A percentile compares a stretch with the other conserved stretches of the same genome.
Evolutionary conservation across 1,284 basidiomycete genomes (phyloP).

Genomic region (Rhodotorula mucilaginosa): DNA sequence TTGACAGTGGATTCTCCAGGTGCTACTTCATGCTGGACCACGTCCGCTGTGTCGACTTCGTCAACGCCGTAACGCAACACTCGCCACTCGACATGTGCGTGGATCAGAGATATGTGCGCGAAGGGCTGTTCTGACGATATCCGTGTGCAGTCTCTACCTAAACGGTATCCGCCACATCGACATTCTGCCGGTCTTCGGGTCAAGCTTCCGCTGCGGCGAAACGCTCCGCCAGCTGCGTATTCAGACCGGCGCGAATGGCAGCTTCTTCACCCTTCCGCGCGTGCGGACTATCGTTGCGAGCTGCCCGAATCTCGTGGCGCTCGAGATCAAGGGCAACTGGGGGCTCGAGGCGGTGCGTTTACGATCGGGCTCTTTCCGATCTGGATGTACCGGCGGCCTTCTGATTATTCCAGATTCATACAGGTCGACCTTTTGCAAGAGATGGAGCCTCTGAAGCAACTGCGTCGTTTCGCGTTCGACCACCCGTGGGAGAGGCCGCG

Average conservation of each 20-base stretch:
- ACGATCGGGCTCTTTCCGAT: no score
- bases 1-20: background rate
- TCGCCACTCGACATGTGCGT: background rate
- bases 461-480: slow-evolving; percentile 7
- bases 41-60: background rate
- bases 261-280: background rate
- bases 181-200: background rate
- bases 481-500: slow-evolving; percentile 8
- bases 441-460: background rate
- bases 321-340: background rate
- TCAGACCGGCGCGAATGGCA: background rate
- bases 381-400: no score
- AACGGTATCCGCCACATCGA: background rate
- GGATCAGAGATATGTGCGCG: background rate
- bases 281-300: background rate
- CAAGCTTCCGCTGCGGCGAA: background rate
- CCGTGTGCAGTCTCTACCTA: background rate
- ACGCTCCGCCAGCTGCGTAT: background rate
- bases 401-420: background rate
- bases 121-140: no score
- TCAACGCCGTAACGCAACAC: background rate
- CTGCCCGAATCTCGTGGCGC: background rate
- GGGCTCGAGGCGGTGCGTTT: slow-evolving; percentile 1
- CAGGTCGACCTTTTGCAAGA: background rate
- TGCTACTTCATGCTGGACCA: background rate